Evolutionary conservation across 2,329 filamentous ascomycete species (phyloP).

Genomic region (Neofusicoccum sp.): DNA sequence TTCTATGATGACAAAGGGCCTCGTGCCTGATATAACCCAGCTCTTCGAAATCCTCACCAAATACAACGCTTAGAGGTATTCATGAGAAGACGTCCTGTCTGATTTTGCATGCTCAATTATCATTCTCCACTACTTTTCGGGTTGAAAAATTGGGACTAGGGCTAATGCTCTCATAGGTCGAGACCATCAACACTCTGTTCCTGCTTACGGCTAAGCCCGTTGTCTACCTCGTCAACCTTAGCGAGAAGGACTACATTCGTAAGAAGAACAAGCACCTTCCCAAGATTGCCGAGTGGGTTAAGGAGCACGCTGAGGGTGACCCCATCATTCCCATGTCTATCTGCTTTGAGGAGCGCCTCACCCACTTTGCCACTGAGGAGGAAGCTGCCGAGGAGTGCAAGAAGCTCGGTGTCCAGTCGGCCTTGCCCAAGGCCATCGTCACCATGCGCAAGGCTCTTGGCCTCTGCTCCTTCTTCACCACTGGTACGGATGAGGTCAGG

Average conservation of each 20-base stretch:
- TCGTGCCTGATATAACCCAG: constrained; percentile 89
- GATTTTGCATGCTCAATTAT: constrained; percentile 47
- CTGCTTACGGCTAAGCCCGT: constrained; percentile 95
- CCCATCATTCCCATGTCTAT: constrained; percentile 94
- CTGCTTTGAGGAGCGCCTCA: constrained; percentile 88
- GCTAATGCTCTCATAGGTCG: constrained; percentile 66
- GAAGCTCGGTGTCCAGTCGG: constrained; percentile 81
- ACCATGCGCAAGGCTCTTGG: constrained; percentile 93
- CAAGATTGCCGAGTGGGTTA: constrained; percentile 94
- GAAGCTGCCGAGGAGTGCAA: constrained; percentile 86
- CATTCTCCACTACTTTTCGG: background rate
- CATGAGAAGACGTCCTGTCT: constrained; percentile 85
- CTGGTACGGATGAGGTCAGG: constrained; percentile 90
- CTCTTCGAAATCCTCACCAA: constrained; percentile 91
- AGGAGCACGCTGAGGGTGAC: constrained; percentile 83
- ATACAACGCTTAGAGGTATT: constrained; percentile 74
- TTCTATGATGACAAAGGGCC: constrained; percentile 98
- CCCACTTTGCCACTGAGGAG: constrained; percentile 74
- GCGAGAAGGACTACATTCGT: constrained; percentile 93
- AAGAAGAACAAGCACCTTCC: constrained; percentile 99
- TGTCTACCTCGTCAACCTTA: constrained; percentile 95
- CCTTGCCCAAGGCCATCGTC: constrained; percentile 85
- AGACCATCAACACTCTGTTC: constrained; percentile 95
- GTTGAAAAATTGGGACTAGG: constrained; percentile 16
- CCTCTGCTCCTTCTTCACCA: constrained; percentile 96